Conservation (phyloP, 371 early-diverging fungal genomes). For the Mucor indicus region DNA sequence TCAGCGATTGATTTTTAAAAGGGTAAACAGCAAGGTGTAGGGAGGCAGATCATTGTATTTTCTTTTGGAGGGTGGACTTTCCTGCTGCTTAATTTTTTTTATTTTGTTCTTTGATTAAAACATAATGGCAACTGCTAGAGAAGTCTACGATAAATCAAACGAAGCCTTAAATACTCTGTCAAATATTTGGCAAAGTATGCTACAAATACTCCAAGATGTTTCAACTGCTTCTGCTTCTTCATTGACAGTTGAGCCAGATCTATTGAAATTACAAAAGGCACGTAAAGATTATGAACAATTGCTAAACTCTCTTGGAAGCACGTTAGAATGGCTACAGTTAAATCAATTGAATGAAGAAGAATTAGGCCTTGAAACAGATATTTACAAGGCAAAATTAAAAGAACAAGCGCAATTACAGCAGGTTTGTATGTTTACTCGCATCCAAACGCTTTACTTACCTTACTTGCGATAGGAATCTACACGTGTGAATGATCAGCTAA, state of each 20-base stretch:
- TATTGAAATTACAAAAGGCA: slow-evolving; percentile 27
- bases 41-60: too few species aligned
- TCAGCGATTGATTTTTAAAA: too few species aligned
- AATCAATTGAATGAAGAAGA: slow-evolving; percentile 8
- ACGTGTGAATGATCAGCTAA: slow-evolving; percentile 29
- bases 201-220: slow-evolving; percentile 29
- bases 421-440: neutral
- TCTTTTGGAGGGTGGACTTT: too few species aligned
- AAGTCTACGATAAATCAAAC: slow-evolving; percentile 26
- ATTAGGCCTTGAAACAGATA: slow-evolving; percentile 1
- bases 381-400: neutral
- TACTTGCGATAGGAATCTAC: slow-evolving; percentile 23
- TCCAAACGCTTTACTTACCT: neutral
- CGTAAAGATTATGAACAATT: slow-evolving; percentile 33
- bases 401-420: slow-evolving; percentile 18
- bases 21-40: too few species aligned
- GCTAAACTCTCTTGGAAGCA: slow-evolving; percentile 17
- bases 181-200: slow-evolving; percentile 33
- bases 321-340: slow-evolving; percentile 23
- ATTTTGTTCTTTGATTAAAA: neutral
- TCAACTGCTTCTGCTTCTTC: slow-evolving; percentile 32
- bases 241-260: slow-evolving; percentile 37
- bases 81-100: too few species aligned
- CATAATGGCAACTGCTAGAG: slow-evolving; percentile 7
- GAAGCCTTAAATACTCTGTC: slow-evolving; percentile 30